Evolutionary conservation across 495 filamentous ascomycete species (phyloP).

Genomic region (Tuber calosporum): DNA sequence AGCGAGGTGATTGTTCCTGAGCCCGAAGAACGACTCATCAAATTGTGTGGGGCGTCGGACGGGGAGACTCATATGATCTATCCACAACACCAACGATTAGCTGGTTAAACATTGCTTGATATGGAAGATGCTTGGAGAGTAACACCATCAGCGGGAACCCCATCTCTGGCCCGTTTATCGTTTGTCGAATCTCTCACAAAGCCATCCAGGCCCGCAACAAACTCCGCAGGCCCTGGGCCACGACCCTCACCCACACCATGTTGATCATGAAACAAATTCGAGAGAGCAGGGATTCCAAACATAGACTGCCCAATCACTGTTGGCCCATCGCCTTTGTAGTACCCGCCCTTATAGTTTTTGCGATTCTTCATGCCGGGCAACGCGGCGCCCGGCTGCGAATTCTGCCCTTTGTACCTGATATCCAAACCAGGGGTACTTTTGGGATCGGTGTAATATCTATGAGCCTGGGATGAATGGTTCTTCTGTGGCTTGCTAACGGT

Average conservation of each 20-base stretch:
- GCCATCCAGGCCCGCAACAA: constrained; percentile 28
- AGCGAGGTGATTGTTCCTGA: constrained; percentile 22
- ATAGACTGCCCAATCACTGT: not conserved
- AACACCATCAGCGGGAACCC: constrained; percentile 20
- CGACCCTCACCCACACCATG: constrained; percentile 6
- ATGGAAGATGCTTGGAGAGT: not conserved
- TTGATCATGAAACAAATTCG: not conserved
- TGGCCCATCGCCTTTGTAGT: not conserved
- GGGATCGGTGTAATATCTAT: not conserved
- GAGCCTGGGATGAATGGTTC: not conserved
- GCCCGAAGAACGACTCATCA: constrained; percentile 34
- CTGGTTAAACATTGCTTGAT: not conserved
- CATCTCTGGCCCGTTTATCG: constrained; percentile 32
- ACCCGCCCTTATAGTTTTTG: constrained; percentile 14
- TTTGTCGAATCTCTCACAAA: constrained; percentile 32
- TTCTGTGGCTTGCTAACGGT: not conserved
- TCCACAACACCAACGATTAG: constrained; percentile 1
- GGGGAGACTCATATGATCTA: constrained; percentile 24
- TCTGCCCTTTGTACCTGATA: not conserved
- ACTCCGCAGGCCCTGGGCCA: constrained; percentile 24
- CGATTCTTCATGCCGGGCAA: not conserved
- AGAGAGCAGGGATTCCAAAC: not conserved
- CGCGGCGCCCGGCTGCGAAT: not conserved
- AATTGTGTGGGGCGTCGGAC: constrained; percentile 26
- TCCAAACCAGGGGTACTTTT: not conserved